Conservation (phyloP, 2,329 filamentous ascomycete species). For the Colletotrichum siamense region DNA sequence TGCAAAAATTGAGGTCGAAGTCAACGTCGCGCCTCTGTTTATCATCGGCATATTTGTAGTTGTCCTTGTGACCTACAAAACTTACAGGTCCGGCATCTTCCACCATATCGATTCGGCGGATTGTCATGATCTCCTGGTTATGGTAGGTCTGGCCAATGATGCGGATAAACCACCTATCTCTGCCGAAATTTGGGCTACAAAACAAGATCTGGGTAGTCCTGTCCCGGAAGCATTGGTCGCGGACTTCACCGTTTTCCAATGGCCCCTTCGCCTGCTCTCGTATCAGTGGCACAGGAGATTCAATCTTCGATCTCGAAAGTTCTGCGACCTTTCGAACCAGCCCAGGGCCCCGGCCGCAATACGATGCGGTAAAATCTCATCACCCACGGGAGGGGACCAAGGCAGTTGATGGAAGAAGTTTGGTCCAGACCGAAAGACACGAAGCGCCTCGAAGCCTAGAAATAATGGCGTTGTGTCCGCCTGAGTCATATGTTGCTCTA, state of each 20-base stretch:
- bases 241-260: neutral
- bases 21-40: neutral
- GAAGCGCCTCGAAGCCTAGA: no score
- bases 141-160: neutral
- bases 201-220: neutral
- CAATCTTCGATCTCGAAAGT: neutral
- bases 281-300: neutral
- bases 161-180: neutral
- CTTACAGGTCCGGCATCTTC: neutral
- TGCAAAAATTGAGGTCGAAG: neutral
- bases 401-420: neutral
- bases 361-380: neutral
- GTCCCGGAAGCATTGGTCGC: neutral
- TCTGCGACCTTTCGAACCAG: neutral
- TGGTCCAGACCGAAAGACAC: no score
- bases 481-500: no score
- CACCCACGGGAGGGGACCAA: neutral
- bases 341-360: neutral
- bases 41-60: neutral
- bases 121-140: neutral
- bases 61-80: neutral
- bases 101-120: rapidly evolving
- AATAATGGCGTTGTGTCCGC: no score
- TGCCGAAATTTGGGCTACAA: neutral
- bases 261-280: neutral